A percentile compares a stretch with the other conserved stretches of the same genome.
Evolutionary conservation across 2,329 filamentous ascomycete species (phyloP).

Genomic region (Fusarium lyarnte): DNA sequence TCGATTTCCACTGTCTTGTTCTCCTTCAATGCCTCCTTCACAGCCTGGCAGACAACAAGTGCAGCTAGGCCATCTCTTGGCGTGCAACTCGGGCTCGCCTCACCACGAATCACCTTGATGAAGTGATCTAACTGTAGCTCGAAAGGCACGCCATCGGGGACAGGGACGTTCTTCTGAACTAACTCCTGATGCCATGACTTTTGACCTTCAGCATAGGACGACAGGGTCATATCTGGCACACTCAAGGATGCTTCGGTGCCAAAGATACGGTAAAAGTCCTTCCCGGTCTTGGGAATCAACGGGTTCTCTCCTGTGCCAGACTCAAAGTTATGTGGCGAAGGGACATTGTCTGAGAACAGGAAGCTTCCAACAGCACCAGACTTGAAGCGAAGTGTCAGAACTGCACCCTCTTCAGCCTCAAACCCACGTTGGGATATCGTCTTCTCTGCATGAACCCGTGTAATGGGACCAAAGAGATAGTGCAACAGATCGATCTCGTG

Average conservation of each 20-base stretch:
- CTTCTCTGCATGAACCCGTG: slow-evolving; percentile 60
- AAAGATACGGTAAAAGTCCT: slow-evolving; percentile 65
- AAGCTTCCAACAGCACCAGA: slow-evolving; percentile 67
- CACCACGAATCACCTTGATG: slow-evolving; percentile 56
- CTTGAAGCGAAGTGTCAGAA: slow-evolving; percentile 61
- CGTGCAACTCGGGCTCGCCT: slow-evolving; percentile 57
- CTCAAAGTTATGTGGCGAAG: slow-evolving; percentile 65
- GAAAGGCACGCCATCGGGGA: slow-evolving; percentile 53
- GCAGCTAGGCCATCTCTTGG: slow-evolving; percentile 61
- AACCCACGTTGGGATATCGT: slow-evolving; percentile 55
- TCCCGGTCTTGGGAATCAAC: slow-evolving; percentile 53
- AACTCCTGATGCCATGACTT: slow-evolving; percentile 56
- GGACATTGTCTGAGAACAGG: slow-evolving; percentile 61
- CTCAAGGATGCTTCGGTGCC: slow-evolving; percentile 61
- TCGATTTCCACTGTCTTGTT: slow-evolving; percentile 40
- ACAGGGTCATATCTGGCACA: slow-evolving; percentile 62
- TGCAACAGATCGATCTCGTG: slow-evolving; percentile 69
- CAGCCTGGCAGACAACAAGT: slow-evolving; percentile 61
- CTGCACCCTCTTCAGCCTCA: slow-evolving; percentile 65
- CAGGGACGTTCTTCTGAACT: slow-evolving; percentile 39
- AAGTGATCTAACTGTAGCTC: slow-evolving; percentile 63
- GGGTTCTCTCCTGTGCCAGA: slow-evolving; percentile 68
- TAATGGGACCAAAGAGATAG: slow-evolving; percentile 63
- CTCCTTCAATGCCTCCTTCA: slow-evolving; percentile 55
- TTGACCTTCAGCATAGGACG: slow-evolving; percentile 53